Percentiles rank a stretch among this genome's conserved stretches.
Evolutionary conservation across 306 rosid genomes (phyloP).

Genomic region (Senna tora): DNA sequence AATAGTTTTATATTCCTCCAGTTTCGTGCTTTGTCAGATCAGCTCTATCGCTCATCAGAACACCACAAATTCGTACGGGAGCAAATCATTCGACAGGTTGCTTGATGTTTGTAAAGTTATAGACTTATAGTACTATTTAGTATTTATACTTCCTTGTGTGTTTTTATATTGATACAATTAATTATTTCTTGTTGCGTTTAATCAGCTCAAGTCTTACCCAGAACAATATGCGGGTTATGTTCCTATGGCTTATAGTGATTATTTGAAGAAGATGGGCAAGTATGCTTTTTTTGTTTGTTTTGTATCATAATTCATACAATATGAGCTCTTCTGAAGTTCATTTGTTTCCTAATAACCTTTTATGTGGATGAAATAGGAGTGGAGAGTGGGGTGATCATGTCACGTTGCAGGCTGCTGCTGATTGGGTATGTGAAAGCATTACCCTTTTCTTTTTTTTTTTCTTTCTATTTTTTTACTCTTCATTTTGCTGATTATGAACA

Average conservation of each 20-base stretch:
- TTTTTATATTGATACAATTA: slow-evolving; percentile 26
- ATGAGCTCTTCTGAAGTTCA: slow-evolving; percentile 22
- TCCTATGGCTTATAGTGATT: slow-evolving; percentile 79
- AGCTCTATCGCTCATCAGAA: slow-evolving; percentile 83
- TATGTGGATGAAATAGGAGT: slow-evolving; percentile 64
- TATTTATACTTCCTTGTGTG: slow-evolving; percentile 2
- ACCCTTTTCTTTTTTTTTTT: slow-evolving; percentile 16
- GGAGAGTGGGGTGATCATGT: slow-evolving; percentile 99
- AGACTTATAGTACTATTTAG: neutral
- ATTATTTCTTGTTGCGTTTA: slow-evolving; percentile 28
- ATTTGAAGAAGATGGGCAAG: slow-evolving; percentile 89
- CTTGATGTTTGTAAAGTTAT: slow-evolving; percentile 25
- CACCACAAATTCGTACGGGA: slow-evolving; percentile 83
- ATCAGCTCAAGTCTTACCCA: slow-evolving; percentile 65
- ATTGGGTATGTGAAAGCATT: slow-evolving; percentile 66
- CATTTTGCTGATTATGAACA: neutral
- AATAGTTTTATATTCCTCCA: slow-evolving; percentile 47
- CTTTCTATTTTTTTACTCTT: slow-evolving; percentile 20
- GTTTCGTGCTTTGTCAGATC: slow-evolving; percentile 98
- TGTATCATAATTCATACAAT: slow-evolving; percentile 14
- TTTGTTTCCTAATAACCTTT: slow-evolving; percentile 35
- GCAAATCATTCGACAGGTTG: slow-evolving; percentile 83
- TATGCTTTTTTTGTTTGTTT: slow-evolving; percentile 37
- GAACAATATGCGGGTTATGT: slow-evolving; percentile 78
- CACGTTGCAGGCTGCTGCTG: slow-evolving; percentile 98